Conservation (phyloP, 2,329 filamentous ascomycete species). For the Trichoderma aggressivum region DNA sequence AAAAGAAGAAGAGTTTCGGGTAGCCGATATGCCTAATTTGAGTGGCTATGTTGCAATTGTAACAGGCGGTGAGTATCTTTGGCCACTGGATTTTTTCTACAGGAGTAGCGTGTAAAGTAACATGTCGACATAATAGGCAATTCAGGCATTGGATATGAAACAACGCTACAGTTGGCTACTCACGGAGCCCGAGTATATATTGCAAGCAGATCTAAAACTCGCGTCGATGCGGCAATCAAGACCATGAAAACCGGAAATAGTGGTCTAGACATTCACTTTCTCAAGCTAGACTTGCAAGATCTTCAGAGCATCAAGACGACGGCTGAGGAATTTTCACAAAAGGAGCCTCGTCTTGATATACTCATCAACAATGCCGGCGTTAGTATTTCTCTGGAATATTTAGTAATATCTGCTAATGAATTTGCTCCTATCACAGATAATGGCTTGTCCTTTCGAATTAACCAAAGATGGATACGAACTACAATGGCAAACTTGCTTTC, state of each 20-base stretch:
- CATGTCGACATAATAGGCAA: neutral
- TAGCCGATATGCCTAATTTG: neutral
- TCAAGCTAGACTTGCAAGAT: neutral
- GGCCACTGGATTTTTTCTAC: neutral
- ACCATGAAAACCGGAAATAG: neutral
- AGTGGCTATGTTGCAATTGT: neutral
- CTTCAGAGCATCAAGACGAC: neutral
- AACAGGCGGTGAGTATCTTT: neutral
- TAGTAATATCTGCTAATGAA: neutral
- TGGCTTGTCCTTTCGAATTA: neutral
- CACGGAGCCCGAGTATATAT: neutral
- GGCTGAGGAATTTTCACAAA: neutral
- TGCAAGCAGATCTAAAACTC: neutral
- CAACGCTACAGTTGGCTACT: neutral
- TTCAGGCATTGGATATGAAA: neutral
- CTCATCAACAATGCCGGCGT: neutral
- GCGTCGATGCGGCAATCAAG: neutral
- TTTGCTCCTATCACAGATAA: neutral
- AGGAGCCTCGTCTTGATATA: neutral
- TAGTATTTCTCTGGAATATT: neutral
- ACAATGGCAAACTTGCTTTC: neutral
- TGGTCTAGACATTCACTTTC: neutral
- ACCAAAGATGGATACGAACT: neutral
- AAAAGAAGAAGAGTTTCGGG: neutral
- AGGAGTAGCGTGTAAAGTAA: neutral